phyloP scores from a whole-genome alignment of 331 rosid genomes.

The Prunus yedoensis region DNA sequence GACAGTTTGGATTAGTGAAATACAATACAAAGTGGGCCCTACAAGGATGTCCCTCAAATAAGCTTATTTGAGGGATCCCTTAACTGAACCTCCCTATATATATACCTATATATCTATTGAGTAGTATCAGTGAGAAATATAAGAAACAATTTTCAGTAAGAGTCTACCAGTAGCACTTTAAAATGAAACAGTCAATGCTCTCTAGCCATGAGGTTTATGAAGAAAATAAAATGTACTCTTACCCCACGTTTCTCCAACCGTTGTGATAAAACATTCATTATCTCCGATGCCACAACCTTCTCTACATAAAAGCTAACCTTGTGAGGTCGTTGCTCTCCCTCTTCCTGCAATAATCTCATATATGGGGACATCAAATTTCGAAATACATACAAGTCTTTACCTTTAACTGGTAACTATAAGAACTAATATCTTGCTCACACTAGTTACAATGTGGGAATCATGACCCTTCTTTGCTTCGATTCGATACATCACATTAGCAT shows the following conservation, averaged over 20 bases:
- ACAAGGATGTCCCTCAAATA: no score
- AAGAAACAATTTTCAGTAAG: background rate
- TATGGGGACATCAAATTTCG: background rate
- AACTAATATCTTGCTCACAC: background rate
- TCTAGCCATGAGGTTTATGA: slow-evolving; percentile 3
- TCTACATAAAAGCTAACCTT: slow-evolving; percentile 84
- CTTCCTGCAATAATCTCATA: slow-evolving; percentile 48
- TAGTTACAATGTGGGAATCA: background rate
- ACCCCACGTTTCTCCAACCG: slow-evolving; percentile 63
- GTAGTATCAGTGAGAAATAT: background rate
- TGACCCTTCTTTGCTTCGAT: no score
- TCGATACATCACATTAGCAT: no score
- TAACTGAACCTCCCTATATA: no score
- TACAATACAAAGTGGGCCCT: no score
- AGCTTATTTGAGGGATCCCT: no score
- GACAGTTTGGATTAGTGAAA: no score
- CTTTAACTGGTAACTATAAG: background rate
- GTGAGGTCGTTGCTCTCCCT: slow-evolving; percentile 75
- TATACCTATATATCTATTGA: background rate
- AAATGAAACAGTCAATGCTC: background rate
- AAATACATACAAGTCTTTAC: background rate
- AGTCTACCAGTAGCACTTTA: background rate
- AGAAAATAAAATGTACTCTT: slow-evolving; percentile 23
- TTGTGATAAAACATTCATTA: slow-evolving; percentile 45
- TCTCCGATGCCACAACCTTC: slow-evolving; percentile 50